Evolutionary conservation across 768 basidiomycete species (phyloP).

Genomic region (Mycena belliarum): DNA sequence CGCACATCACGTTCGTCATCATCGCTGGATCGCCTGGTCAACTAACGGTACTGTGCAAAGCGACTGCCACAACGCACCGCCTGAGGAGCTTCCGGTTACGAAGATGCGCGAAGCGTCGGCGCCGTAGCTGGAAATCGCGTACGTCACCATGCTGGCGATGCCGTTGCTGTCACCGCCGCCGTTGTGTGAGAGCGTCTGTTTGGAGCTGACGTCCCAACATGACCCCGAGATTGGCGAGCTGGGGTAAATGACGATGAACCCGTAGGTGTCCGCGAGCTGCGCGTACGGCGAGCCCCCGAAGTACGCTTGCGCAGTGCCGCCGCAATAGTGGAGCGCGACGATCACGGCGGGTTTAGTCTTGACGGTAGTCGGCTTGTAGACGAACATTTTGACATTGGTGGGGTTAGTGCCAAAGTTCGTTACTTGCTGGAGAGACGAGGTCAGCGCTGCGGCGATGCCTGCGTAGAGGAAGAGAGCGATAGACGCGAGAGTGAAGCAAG

Average conservation of each 20-base stretch:
- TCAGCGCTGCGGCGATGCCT: background rate
- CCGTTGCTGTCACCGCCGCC: slow-evolving; percentile 56
- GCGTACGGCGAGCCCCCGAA: slow-evolving; percentile 50
- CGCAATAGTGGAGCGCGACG: slow-evolving; percentile 55
- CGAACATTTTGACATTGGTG: slow-evolving; percentile 49
- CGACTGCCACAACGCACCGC: slow-evolving; percentile 30
- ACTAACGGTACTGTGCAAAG: no score
- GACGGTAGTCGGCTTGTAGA: slow-evolving; percentile 43
- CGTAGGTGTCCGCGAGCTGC: slow-evolving; percentile 47
- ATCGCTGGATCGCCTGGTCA: slow-evolving; percentile 33
- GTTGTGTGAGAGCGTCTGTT: slow-evolving; percentile 52
- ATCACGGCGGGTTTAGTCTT: slow-evolving; percentile 44
- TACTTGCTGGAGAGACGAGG: slow-evolving; percentile 37
- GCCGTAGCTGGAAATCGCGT: slow-evolving; percentile 47
- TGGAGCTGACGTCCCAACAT: slow-evolving; percentile 56
- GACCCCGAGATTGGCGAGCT: slow-evolving; percentile 42
- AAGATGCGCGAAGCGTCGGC: slow-evolving; percentile 48
- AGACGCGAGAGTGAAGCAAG: no score
- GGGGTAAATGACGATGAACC: slow-evolving; percentile 54
- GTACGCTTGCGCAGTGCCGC: slow-evolving; percentile 51
- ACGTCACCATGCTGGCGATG: slow-evolving; percentile 48
- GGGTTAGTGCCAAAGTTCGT: slow-evolving; percentile 50
- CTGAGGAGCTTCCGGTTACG: slow-evolving; percentile 52
- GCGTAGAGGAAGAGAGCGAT: no score
- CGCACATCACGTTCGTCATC: slow-evolving; percentile 60